phyloP scores from a whole-genome alignment of 2,329 filamentous ascomycete species.

The Aspergillus tamarii region DNA sequence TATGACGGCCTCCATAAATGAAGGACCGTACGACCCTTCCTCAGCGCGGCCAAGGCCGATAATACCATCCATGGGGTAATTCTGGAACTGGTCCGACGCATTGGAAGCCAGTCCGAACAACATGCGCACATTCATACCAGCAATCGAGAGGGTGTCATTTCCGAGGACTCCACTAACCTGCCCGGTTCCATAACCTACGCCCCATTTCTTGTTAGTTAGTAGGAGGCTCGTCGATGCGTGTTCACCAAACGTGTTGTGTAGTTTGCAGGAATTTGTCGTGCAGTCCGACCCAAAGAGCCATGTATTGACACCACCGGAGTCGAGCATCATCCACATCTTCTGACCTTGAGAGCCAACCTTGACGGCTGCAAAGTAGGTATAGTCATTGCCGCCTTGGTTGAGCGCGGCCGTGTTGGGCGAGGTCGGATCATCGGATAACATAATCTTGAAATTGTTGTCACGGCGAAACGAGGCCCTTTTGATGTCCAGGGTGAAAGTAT shows the following conservation, averaged over 20 bases:
- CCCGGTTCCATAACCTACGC: slow-evolving; percentile 77
- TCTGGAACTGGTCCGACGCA: slow-evolving; percentile 73
- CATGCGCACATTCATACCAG: slow-evolving; percentile 65
- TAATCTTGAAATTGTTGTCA: slow-evolving; percentile 53
- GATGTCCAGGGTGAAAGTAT: slow-evolving; percentile 39
- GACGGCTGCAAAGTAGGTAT: slow-evolving; percentile 57
- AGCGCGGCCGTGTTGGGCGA: slow-evolving; percentile 54
- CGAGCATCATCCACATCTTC: slow-evolving; percentile 57
- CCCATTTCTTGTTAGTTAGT: slow-evolving; percentile 58
- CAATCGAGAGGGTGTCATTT: slow-evolving; percentile 69
- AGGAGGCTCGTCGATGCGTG: slow-evolving; percentile 67
- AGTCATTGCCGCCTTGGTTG: slow-evolving; percentile 58
- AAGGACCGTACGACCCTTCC: slow-evolving; percentile 57
- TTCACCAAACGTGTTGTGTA: slow-evolving; percentile 71
- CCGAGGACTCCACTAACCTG: slow-evolving; percentile 68
- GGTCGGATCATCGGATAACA: slow-evolving; percentile 43
- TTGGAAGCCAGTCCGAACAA: slow-evolving; percentile 73
- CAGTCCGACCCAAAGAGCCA: slow-evolving; percentile 83
- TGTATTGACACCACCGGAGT: slow-evolving; percentile 65
- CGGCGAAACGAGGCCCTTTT: slow-evolving; percentile 45
- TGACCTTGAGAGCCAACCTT: slow-evolving; percentile 54
- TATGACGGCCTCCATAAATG: slow-evolving; percentile 67
- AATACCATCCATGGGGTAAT: slow-evolving; percentile 87
- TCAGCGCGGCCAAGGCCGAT: slow-evolving; percentile 72
- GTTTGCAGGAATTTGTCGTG: slow-evolving; percentile 64